Percentiles rank a stretch among this genome's conserved stretches.
Evolutionary conservation across 2,329 filamentous ascomycete genomes (phyloP).

Genomic region (Calonectria ilicicola): DNA sequence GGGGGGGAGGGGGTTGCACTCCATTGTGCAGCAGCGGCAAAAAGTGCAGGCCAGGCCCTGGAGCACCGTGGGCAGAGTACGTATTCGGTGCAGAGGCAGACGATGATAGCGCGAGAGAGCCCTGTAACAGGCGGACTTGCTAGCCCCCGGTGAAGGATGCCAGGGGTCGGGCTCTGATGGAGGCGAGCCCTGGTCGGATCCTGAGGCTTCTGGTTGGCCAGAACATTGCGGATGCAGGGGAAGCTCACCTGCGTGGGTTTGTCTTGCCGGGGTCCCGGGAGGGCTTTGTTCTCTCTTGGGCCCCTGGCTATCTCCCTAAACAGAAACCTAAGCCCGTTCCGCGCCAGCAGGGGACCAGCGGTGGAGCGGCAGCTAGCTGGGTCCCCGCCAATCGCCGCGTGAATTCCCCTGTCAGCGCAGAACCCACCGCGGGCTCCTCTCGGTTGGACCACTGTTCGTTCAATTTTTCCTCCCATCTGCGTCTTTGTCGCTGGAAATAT

Average conservation of each 20-base stretch:
- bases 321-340: slow-evolving; percentile 33
- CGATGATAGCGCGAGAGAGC: slow-evolving; percentile 5
- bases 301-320: slow-evolving; percentile 39
- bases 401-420: slow-evolving; percentile 13
- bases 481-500: neutral
- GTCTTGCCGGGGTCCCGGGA: slow-evolving; percentile 14
- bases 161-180: slow-evolving; percentile 5
- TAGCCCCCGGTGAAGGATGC: neutral
- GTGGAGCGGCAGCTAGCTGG: slow-evolving; percentile 17
- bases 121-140: neutral
- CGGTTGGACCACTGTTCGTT: neutral
- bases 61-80: neutral
- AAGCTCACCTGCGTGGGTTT: neutral
- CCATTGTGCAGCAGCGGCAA: slow-evolving; percentile 9
- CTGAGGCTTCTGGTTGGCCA: slow-evolving; percentile 12
- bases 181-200: neutral
- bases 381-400: slow-evolving; percentile 5
- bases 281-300: slow-evolving; percentile 2
- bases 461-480: neutral
- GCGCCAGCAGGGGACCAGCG: slow-evolving; percentile 23
- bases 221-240: slow-evolving; percentile 15
- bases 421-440: neutral
- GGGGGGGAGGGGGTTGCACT: slow-evolving; percentile 8
- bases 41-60: neutral
- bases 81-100: neutral